Conservation (phyloP, 257 asterid species). For the Datura wrightii region DNA sequence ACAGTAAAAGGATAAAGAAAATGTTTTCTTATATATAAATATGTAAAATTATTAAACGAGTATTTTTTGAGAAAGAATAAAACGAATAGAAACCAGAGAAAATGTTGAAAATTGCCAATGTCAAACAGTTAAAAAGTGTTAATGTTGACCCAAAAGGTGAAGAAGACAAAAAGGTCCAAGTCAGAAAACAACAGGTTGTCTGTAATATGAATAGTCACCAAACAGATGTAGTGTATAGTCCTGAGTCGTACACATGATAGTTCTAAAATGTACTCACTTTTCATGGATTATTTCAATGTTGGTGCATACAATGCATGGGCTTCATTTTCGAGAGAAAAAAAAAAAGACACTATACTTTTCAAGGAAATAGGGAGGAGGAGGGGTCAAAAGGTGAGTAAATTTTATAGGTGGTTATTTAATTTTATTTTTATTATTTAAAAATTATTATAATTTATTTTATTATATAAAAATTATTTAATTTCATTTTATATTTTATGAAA, state of each 20-base stretch:
- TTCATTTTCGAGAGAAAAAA: no score
- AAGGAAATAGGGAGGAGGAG: background rate
- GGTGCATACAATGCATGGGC: background rate
- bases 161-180: background rate
- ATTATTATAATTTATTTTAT: no score
- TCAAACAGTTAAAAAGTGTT: background rate
- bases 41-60: no score
- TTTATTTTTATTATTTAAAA: no score
- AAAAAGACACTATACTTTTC: no score
- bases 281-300: background rate
- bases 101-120: background rate
- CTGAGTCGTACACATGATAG: background rate
- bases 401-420: no score
- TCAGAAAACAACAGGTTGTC: background rate
- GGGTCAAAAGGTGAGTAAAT: conserved; percentile 40
- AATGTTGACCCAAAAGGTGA: background rate
- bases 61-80: no score
- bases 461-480: no score
- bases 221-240: background rate
- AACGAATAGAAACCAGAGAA: no score
- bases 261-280: background rate
- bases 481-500: no score
- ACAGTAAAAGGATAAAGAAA: no score
- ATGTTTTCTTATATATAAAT: no score
- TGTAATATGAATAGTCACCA: background rate